Evolutionary conservation across 768 basidiomycete species (phyloP), one percentile per base, ranked within the genome.

Genomic region (Podaxis pistillaris): DNA sequence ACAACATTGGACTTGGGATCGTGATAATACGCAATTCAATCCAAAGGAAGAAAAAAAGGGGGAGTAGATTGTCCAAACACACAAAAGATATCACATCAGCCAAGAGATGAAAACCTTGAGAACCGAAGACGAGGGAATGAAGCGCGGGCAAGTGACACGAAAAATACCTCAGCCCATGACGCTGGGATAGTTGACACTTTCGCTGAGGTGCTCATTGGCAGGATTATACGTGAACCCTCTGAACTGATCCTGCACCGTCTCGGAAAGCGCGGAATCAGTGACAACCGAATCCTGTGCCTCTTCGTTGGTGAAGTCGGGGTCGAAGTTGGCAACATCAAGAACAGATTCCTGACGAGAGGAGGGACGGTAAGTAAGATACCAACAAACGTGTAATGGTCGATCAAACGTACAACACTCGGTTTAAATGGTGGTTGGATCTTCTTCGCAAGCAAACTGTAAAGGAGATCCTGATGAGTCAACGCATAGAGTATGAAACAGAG

Each of bases 351-450:
- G 54, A 61, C 60, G 33, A 12, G 68, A 33, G 50, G 33, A 17
- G 4, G 17, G 38, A 22, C 26, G 33, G 52, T 54, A 49, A 4
- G 38, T 62, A 28, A 66, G 51, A 49, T 28, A 47, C 24, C 12
- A n/a, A 12, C 50, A 11, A 50, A 13, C 33, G 1, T 37, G 33
- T 37, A 30, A 24, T 28, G 60, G 26, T 37, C 22, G 50, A 30
- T 60, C 47, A 54, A 49, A 79, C 91, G 73, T 75, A 93, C 93
- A 65, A 98, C 96, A 66, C 90, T 92, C 12, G 96, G 96, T 77
- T 99, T 99, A 81, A 98, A 98, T 6, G 94, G 92, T 1, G 96
- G 95, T 70, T 95, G 94, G 58, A 97, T 96, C 81, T 96, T 96
- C 81, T 96, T 98, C 30, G 89, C 88, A 50, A 96, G 78, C 26